phyloP scores from a whole-genome alignment of 257 asterid genomes.

The Solanum rostratum region DNA sequence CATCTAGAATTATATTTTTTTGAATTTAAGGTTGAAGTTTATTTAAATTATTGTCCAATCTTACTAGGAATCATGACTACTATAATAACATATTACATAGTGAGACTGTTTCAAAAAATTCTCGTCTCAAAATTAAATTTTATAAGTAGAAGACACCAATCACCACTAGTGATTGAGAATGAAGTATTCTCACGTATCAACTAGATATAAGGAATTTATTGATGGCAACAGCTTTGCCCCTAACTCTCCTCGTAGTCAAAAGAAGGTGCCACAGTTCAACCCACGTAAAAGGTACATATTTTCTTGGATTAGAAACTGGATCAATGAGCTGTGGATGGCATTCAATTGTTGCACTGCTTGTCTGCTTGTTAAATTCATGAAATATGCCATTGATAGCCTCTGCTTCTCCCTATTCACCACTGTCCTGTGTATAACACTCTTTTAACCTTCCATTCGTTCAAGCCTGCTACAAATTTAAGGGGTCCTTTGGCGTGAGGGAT shows the following conservation, averaged over 20 bases:
- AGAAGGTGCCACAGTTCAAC: slow-evolving; percentile 8
- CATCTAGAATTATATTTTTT: too few species aligned
- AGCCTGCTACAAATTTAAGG: slow-evolving; percentile 8
- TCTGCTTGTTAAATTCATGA: slow-evolving; percentile 10
- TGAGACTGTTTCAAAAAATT: too few species aligned
- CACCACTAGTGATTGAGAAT: background rate
- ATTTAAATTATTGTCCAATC: too few species aligned
- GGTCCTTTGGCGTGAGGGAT: too few species aligned
- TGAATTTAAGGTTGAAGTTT: too few species aligned
- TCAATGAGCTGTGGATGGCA: slow-evolving; percentile 10
- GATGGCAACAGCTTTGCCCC: slow-evolving; percentile 13
- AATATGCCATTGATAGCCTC: slow-evolving; percentile 18
- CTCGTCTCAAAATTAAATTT: too few species aligned
- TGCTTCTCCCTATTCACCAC: slow-evolving; percentile 11
- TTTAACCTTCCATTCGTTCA: slow-evolving; percentile 20
- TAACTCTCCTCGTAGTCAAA: slow-evolving; percentile 13
- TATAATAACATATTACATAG: too few species aligned
- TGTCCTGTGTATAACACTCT: slow-evolving; percentile 16
- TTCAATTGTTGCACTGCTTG: slow-evolving; percentile 4
- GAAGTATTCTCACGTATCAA: slow-evolving; percentile 7
- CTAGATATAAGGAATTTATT: slow-evolving; percentile 5
- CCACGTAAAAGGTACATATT: slow-evolving; percentile 15
- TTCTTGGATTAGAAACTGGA: slow-evolving; percentile 7
- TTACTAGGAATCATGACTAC: too few species aligned
- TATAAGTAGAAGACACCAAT: too few species aligned